Conservation (phyloP, 2,329 filamentous ascomycete genomes). For the Talaromyces pinophilus region DNA sequence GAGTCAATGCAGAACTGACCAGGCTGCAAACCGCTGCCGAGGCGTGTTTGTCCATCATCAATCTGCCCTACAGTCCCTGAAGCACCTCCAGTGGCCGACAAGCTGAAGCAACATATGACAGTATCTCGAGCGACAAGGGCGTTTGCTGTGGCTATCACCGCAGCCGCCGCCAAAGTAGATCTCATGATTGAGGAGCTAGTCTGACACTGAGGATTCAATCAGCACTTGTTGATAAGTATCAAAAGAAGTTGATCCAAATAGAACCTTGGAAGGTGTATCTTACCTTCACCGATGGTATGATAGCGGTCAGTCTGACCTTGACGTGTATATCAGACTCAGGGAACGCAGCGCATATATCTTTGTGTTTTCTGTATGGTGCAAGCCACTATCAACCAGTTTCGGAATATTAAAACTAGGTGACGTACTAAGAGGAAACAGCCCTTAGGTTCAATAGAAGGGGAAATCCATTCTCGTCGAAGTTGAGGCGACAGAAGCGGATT, state of each 20-base stretch:
- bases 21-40: constrained; percentile 52
- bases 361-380: background rate
- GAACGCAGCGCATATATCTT: background rate
- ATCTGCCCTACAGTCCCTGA: constrained; percentile 62
- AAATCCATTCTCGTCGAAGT: background rate
- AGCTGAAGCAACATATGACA: constrained; percentile 54
- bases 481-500: constrained; percentile 3
- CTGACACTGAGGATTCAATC: background rate
- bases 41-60: constrained; percentile 62
- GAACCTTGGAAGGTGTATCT: background rate
- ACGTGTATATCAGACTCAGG: background rate
- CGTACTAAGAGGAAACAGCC: background rate
- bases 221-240: no score
- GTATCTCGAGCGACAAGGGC: constrained; percentile 43
- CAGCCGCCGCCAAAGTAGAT: constrained; percentile 40
- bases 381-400: background rate
- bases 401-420: background rate
- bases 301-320: background rate
- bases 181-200: constrained; percentile 37
- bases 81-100: constrained; percentile 53
- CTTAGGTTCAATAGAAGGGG: background rate
- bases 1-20: constrained; percentile 58
- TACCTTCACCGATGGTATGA: background rate
- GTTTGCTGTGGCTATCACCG: constrained; percentile 45
- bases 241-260: background rate